Evolutionary conservation across 306 rosid genomes (phyloP).

Genomic region (Ormosia semicastrata): DNA sequence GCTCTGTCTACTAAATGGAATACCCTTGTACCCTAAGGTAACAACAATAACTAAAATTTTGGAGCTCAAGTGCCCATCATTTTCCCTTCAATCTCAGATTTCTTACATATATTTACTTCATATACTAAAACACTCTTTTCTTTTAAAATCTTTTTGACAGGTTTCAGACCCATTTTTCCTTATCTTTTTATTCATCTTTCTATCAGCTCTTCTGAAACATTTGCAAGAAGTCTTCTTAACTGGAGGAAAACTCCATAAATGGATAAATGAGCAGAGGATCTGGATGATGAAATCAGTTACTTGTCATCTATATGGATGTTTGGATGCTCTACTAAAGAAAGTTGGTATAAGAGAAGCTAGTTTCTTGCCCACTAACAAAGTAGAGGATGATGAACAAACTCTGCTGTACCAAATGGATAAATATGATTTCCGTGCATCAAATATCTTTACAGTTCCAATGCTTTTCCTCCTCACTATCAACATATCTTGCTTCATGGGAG

Average conservation of each 20-base stretch:
- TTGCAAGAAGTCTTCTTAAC: slow-evolving; percentile 48
- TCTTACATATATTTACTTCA: neutral
- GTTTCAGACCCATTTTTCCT: slow-evolving; percentile 48
- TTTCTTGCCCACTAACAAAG: slow-evolving; percentile 69
- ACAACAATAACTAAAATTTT: neutral
- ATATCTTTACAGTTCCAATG: slow-evolving; percentile 57
- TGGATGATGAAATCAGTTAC: slow-evolving; percentile 73
- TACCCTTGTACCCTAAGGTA: slow-evolving; percentile 73
- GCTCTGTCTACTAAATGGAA: slow-evolving; percentile 53
- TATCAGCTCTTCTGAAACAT: slow-evolving; percentile 42
- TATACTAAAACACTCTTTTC: neutral
- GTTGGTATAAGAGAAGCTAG: slow-evolving; percentile 49
- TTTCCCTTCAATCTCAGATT: slow-evolving; percentile 10
- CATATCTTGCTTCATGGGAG: slow-evolving; percentile 43
- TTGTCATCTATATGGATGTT: slow-evolving; percentile 48
- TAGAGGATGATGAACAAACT: slow-evolving; percentile 39
- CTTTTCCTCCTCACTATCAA: slow-evolving; percentile 44
- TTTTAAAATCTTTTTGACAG: slow-evolving; percentile 19
- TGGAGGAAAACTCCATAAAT: slow-evolving; percentile 43
- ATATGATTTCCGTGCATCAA: slow-evolving; percentile 56
- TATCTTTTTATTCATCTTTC: slow-evolving; percentile 42
- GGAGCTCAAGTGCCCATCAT: neutral
- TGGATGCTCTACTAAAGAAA: slow-evolving; percentile 59
- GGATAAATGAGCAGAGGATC: slow-evolving; percentile 62
- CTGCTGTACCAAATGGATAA: slow-evolving; percentile 47